A percentile compares a stretch with the other conserved stretches of the same genome.
Conservation (phyloP, 1,284 basidiomycete species). For the Microbotryum silenes-acaulis region DNA sequence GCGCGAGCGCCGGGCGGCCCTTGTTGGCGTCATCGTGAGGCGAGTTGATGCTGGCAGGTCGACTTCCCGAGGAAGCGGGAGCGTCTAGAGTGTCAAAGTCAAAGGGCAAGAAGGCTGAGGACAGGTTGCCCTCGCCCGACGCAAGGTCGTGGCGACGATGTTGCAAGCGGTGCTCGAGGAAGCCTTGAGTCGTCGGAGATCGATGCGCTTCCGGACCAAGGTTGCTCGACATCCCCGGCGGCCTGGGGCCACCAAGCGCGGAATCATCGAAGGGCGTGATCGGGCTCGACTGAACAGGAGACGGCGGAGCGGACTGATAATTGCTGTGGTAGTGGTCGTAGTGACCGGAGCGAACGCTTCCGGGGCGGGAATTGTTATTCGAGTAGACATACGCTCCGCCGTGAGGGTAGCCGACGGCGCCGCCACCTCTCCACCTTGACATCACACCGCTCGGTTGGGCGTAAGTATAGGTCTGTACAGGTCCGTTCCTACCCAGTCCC, state of each 20-base stretch:
- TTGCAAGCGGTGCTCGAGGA: conserved; percentile 34
- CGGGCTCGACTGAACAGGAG: conserved; percentile 19
- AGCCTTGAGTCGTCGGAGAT: conserved; percentile 25
- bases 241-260: neutral
- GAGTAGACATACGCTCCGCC: neutral
- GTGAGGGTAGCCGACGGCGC: neutral
- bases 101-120: conserved; percentile 23
- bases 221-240: neutral
- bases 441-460: conserved; percentile 47
- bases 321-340: conserved; percentile 19
- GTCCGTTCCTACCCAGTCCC: conserved; percentile 17
- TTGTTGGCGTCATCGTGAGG: neutral
- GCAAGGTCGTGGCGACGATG: conserved; percentile 16
- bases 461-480: too few species aligned
- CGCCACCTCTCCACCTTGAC: conserved; percentile 44
- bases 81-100: conserved; percentile 14
- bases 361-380: conserved; percentile 22
- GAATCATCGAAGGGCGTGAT: conserved; percentile 19
- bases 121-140: neutral
- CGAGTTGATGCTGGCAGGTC: neutral
- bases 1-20: conserved; percentile 14
- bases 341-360: conserved; percentile 24
- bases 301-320: conserved; percentile 23
- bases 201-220: neutral
- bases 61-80: neutral